Percentiles rank a stretch among this genome's conserved stretches.
These are phyloP conservation scores for Xerocomellus dryophilus DNA, from an alignment of 768 basidiomycete genomes.

Conservation along the genomic window DNA sequence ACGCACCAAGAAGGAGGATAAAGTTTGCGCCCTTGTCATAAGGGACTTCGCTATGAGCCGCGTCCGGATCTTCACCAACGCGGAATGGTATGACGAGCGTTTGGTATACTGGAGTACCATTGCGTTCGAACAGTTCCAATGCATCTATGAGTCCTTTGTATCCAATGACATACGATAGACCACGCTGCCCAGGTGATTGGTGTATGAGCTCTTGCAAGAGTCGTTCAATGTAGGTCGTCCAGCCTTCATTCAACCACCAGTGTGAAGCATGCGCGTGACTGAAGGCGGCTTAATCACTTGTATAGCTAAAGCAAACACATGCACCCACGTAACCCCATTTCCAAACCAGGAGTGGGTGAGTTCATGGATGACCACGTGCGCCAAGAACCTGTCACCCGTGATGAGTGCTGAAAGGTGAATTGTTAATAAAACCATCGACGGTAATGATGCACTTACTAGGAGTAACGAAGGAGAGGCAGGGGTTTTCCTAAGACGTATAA, in stretches of 20 bases:
- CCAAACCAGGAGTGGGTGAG: slow-evolving; percentile 88
- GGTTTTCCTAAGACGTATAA: slow-evolving; percentile 63
- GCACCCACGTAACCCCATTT: slow-evolving; percentile 74
- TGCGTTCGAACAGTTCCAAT: slow-evolving; percentile 53
- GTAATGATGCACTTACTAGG: slow-evolving; percentile 53
- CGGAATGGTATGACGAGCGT: slow-evolving; percentile 77
- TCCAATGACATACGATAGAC: slow-evolving; percentile 82
- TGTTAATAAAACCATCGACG: neutral
- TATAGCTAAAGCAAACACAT: slow-evolving; percentile 7
- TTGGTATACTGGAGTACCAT: slow-evolving; percentile 80
- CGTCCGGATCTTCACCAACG: slow-evolving; percentile 72
- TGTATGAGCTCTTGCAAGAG: slow-evolving; percentile 68
- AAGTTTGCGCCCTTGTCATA: slow-evolving; percentile 93
- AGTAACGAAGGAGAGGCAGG: slow-evolving; percentile 83
- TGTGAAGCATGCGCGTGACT: slow-evolving; percentile 72
- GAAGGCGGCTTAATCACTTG: slow-evolving; percentile 8
- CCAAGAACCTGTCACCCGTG: slow-evolving; percentile 80
- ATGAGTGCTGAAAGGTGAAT: slow-evolving; percentile 54
- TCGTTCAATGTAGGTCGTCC: slow-evolving; percentile 93
- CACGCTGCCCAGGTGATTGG: slow-evolving; percentile 64
- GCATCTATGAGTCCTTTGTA: slow-evolving; percentile 69
- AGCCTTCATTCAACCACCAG: slow-evolving; percentile 92
- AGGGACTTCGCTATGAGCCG: slow-evolving; percentile 70
- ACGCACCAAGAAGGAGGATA: slow-evolving; percentile 70
- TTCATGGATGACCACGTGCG: slow-evolving; percentile 89